A percentile compares a stretch with the other conserved stretches of the same genome.
Conservation (phyloP, 2,329 filamentous ascomycete species). For the Paracorniculantispora psalliotae region DNA sequence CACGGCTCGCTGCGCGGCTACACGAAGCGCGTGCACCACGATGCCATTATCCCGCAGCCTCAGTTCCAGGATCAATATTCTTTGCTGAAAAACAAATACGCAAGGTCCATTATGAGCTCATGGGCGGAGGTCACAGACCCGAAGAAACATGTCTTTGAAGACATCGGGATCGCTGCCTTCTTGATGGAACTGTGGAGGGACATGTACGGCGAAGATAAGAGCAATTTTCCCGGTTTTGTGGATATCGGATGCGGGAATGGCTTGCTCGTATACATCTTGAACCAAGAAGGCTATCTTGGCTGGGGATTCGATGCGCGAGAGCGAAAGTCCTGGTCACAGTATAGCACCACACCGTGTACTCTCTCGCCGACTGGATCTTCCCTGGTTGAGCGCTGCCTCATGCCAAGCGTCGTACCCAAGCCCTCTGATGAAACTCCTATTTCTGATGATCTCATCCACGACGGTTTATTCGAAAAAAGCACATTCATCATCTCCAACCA, state of each 20-base stretch:
- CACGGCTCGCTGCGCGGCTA: conserved; percentile 62
- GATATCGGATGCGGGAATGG: conserved; percentile 97
- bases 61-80: conserved; percentile 78
- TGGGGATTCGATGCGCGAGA: conserved; percentile 89
- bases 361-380: conserved; percentile 26
- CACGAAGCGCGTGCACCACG: conserved; percentile 78
- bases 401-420: conserved; percentile 38
- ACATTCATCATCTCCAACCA: conserved; percentile 98
- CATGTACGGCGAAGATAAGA: conserved; percentile 58
- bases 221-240: conserved; percentile 77
- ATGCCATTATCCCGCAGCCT: conserved; percentile 71
- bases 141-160: conserved; percentile 90
- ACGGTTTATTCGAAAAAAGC: conserved; percentile 63
- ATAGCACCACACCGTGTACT: conserved; percentile 37
- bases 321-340: conserved; percentile 79
- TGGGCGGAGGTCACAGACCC: conserved; percentile 90
- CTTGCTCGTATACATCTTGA: conserved; percentile 76
- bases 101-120: conserved; percentile 59
- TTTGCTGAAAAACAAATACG: conserved; percentile 73
- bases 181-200: conserved; percentile 84
- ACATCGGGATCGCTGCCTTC: conserved; percentile 85
- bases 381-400: conserved; percentile 44
- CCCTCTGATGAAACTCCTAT: conserved; percentile 15
- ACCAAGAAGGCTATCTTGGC: conserved; percentile 73
- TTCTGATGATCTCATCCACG: conserved; percentile 32